Base-by-base conservation (phyloP, 2,329 filamentous ascomycete species). In the Pezicula carpinea region DNA sequence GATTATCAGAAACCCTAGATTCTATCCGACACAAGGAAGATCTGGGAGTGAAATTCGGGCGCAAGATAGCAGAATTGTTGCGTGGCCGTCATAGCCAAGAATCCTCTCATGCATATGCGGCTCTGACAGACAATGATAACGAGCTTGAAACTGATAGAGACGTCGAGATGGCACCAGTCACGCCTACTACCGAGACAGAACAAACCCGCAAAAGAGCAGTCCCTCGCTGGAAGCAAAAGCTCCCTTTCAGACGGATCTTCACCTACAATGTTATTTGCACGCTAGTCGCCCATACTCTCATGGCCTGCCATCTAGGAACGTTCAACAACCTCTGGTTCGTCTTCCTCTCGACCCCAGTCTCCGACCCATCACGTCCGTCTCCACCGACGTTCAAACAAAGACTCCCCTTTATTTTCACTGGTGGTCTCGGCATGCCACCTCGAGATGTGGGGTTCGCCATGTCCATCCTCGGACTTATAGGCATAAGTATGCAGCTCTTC, bases 381-480 rank as follows among this genome's bases (percentile, higher is more conserved):
- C 76, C 78, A 6, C 82, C 83, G 35, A 82, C 82, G 14, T 55
- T 44, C 42, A 34, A 44, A 11, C 55, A 44, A 11, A 38, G 34
- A 11, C 49, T 57, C 5, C 56, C 56, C 6, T 59, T 59, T 39
- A 71, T 75, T 0, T 57, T 77, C 2, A 80, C 87, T 11, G 87
- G 87, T 23, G 88, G 88, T 1, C 72, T 92, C 0, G 85, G 86
- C 13, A 76, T 92, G 49, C 78, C 80, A 0, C 82, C 87, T 0
- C 74, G 77, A 2, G 77, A 80, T 8, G 85, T 92, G 21, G 87
- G 87, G 17, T 67, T 87, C 38, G 86, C 86, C 5, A 89, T 90
- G 69, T 82, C 87, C 4, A 82, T 86, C 45, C 76, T 92, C 14
- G 88, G 88, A 11, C 66, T 79, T 43, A 80, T 91, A 40, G 88